These are phyloP conservation scores for Effrenium voratum DNA, from an alignment of 73 alveolate genomes.

Conservation along the genomic window DNA sequence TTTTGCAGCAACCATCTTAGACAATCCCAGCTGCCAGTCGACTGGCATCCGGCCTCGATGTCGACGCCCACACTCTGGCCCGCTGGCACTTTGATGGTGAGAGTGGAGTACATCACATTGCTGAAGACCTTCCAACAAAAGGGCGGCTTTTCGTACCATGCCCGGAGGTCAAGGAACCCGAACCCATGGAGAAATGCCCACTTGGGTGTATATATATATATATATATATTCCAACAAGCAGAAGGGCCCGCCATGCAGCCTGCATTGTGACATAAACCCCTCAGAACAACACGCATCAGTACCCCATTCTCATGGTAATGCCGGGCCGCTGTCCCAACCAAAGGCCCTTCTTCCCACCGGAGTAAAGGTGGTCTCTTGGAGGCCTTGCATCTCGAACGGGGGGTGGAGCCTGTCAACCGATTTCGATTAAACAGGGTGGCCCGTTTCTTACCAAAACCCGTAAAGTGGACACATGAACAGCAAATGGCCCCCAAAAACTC, in stretches of 20 bases:
- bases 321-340: too few species aligned
- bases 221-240: background rate
- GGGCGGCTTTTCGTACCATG: background rate
- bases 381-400: too few species aligned
- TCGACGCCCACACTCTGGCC: conserved; percentile 80
- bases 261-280: background rate
- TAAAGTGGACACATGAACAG: too few species aligned
- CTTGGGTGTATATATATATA: background rate
- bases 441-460: too few species aligned
- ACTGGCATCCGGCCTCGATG: conserved; percentile 10
- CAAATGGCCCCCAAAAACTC: too few species aligned
- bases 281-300: background rate
- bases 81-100: conserved; percentile 70
- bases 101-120: conserved; percentile 38
- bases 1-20: too few species aligned
- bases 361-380: too few species aligned
- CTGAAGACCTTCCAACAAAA: conserved; percentile 28
- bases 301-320: background rate
- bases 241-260: background rate
- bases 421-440: too few species aligned
- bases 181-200: background rate
- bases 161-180: background rate
- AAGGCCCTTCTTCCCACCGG: too few species aligned
- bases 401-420: too few species aligned
- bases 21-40: background rate